phyloP scores from a whole-genome alignment of 176 grass and related monocot genomes.

The Oryza officinalis region DNA sequence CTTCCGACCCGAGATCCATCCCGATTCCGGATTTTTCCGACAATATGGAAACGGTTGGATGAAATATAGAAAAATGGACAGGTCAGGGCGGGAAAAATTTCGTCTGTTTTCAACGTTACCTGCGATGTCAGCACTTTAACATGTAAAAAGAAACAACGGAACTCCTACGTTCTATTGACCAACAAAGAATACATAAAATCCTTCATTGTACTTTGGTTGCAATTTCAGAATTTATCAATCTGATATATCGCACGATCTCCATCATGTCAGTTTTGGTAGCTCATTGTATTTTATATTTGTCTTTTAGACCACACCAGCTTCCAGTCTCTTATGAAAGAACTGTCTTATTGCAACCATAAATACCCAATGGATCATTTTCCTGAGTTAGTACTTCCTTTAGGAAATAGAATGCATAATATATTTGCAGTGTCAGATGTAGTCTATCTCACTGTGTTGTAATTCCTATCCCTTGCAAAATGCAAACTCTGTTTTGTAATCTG shows the following conservation, averaged over 20 bases:
- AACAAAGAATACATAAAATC: background rate
- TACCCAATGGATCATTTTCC: background rate
- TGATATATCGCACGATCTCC: background rate
- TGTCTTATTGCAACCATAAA: background rate
- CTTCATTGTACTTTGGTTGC: background rate
- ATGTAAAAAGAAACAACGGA: background rate
- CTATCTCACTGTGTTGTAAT: too few species aligned
- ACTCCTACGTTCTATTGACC: background rate
- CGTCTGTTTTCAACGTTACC: too few species aligned
- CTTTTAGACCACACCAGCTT: background rate
- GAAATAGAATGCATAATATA: background rate
- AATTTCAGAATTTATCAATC: constrained; percentile 11
- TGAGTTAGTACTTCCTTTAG: constrained; percentile 2
- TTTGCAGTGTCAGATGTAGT: background rate
- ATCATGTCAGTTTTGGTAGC: background rate
- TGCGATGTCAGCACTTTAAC: background rate
- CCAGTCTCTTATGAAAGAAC: background rate
- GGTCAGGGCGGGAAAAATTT: too few species aligned
- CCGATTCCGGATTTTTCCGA: too few species aligned
- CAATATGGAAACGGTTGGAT: too few species aligned
- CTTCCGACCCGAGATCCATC: too few species aligned
- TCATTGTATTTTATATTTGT: background rate
- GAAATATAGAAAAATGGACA: too few species aligned
- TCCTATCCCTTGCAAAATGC: background rate
- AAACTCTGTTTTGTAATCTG: background rate